Evolutionary conservation across 176 grass and related monocot genomes (phyloP).

Genomic region (Aegilops tauschii): DNA sequence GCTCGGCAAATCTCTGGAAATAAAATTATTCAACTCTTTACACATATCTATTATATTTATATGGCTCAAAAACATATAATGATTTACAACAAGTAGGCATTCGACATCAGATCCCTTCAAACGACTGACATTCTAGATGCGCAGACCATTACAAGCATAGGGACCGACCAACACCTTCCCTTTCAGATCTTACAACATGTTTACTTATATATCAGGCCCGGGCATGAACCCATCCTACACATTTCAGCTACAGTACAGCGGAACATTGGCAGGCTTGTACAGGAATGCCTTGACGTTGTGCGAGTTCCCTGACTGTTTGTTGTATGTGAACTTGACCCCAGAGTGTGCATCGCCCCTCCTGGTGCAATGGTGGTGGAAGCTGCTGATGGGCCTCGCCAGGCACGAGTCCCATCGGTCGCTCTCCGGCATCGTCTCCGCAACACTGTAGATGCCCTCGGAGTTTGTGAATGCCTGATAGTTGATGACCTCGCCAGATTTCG

Average conservation of each 20-base stretch:
- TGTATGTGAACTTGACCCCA: slow-evolving; percentile 90
- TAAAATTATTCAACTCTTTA: no score
- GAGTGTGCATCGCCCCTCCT: slow-evolving; percentile 76
- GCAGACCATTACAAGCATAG: background rate
- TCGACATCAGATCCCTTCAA: background rate
- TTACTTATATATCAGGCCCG: background rate
- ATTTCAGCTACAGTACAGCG: slow-evolving; percentile 63
- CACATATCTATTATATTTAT: background rate
- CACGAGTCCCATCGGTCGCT: slow-evolving; percentile 91
- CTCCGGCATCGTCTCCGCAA: slow-evolving; percentile 91
- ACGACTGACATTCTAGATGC: background rate
- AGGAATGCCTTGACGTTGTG: slow-evolving; percentile 80
- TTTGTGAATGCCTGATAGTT: slow-evolving; percentile 98
- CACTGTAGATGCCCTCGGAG: slow-evolving; percentile 63
- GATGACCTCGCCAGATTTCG: slow-evolving; percentile 87
- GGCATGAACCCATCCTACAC: background rate
- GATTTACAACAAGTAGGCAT: background rate
- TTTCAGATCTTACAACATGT: slow-evolving; percentile 1
- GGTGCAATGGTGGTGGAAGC: slow-evolving; percentile 71
- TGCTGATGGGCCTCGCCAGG: slow-evolving; percentile 87
- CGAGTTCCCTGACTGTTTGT: slow-evolving; percentile 54
- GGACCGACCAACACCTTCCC: background rate
- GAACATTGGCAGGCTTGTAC: slow-evolving; percentile 66
- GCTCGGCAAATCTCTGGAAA: no score
- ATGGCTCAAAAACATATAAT: background rate